Conservation (phyloP, 1,139 yeast species). For the Yamadazyma blattariae region DNA sequence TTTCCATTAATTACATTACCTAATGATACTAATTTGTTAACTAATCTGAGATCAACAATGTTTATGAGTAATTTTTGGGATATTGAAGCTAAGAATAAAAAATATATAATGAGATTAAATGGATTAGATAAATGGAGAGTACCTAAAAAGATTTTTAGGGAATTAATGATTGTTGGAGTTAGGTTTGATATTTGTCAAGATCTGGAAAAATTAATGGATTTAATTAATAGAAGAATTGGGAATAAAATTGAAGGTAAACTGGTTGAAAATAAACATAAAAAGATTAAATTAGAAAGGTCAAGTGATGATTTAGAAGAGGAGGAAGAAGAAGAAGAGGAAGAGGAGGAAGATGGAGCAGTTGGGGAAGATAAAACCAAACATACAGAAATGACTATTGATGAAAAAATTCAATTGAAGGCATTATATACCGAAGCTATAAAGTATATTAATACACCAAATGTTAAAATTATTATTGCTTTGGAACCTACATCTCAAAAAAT, state of each 20-base stretch:
- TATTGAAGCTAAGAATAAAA: slow-evolving; percentile 16
- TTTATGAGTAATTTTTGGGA: slow-evolving; percentile 42
- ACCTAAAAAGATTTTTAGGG: slow-evolving; percentile 52
- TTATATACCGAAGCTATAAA: slow-evolving; percentile 26
- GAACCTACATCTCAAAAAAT: slow-evolving; percentile 55
- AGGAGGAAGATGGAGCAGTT: slow-evolving; percentile 7
- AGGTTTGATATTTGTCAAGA: slow-evolving; percentile 54
- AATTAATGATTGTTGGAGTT: slow-evolving; percentile 59
- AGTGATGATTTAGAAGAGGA: slow-evolving; percentile 7
- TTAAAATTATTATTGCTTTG: slow-evolving; percentile 53
- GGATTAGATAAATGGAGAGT: slow-evolving; percentile 48
- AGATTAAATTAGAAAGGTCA: slow-evolving; percentile 3
- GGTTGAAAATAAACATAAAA: slow-evolving; percentile 7
- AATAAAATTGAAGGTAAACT: slow-evolving; percentile 6
- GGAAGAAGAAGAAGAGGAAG: background rate
- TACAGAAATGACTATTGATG: slow-evolving; percentile 9
- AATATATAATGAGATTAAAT: slow-evolving; percentile 36
- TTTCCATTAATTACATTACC: slow-evolving; percentile 53
- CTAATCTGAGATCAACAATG: slow-evolving; percentile 21
- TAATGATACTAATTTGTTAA: slow-evolving; percentile 20
- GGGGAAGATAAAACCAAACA: slow-evolving; percentile 4
- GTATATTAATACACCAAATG: slow-evolving; percentile 24
- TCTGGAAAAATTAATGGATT: slow-evolving; percentile 34
- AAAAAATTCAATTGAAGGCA: slow-evolving; percentile 14
- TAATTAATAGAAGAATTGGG: slow-evolving; percentile 21